Percentiles rank a stretch among this genome's conserved stretches.
phyloP scores from a whole-genome alignment of 306 rosid genomes.

The Cucumis sativus region DNA sequence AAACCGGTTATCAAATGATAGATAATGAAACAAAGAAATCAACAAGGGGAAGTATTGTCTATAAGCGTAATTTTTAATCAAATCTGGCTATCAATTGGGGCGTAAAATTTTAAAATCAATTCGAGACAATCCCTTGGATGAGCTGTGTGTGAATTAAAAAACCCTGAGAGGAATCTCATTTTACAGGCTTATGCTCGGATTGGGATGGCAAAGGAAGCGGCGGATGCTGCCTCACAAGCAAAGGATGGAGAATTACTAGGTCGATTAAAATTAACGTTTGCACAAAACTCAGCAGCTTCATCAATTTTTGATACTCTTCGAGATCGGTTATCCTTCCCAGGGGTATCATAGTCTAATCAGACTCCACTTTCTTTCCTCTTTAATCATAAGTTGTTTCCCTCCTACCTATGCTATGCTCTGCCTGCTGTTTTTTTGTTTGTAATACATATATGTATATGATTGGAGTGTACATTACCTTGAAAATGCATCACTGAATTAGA shows the following conservation, averaged over 20 bases:
- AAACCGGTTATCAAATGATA: too few relatives aligned
- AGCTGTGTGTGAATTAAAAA: too few relatives aligned
- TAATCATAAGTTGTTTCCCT: not conserved
- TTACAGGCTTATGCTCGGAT: conserved; percentile 86
- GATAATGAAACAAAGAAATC: too few relatives aligned
- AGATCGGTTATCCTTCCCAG: conserved; percentile 68
- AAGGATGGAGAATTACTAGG: conserved; percentile 94
- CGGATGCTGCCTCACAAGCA: conserved; percentile 91
- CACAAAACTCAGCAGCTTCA: conserved; percentile 76
- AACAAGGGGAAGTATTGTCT: too few relatives aligned
- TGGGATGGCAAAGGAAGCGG: conserved; percentile 98
- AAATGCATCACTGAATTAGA: not conserved
- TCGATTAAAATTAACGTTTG: conserved; percentile 63
- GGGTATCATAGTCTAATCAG: conserved; percentile 33
- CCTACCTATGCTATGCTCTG: not conserved
- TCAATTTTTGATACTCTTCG: conserved; percentile 81
- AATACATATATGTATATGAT: not conserved
- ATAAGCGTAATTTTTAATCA: too few relatives aligned
- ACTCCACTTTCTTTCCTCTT: not conserved
- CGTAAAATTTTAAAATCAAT: too few relatives aligned
- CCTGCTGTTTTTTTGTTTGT: not conserved
- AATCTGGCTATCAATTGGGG: too few relatives aligned
- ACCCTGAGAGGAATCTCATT: too few relatives aligned
- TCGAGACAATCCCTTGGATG: too few relatives aligned
- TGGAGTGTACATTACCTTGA: not conserved